Base-by-base conservation (phyloP, 306 rosid genomes). In the Corylus avellana region DNA sequence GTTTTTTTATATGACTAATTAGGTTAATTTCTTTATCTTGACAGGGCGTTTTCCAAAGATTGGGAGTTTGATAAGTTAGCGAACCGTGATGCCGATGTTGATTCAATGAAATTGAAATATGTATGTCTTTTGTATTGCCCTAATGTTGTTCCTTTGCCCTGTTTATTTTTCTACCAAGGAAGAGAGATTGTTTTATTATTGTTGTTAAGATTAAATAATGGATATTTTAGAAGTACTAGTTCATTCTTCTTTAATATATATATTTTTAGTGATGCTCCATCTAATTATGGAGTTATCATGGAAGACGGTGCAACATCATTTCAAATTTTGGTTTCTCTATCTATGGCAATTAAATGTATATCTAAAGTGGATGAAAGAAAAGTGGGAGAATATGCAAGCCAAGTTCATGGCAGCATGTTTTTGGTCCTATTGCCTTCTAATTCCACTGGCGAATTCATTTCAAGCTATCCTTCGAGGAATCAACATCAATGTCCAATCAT, bases 31-130 rank as follows among this genome's bases (percentile, higher is more conserved):
- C 42, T 76, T 70, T n/a, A 9, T 73, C 16, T 47, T 75, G 82
- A 81, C 87, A 90, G 94, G 88, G 97, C 89, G 74, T 88, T 89
- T 50, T 58, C 89, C 59, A 93, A 87, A 75, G 98, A 91, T 79
- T 86, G 93, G 77, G 96, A 93, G 29, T 88, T 85, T 74, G 89
- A 92, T 80, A 87, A 91, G 89, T 98, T 91, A 85, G 93, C 82
- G 80, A 87, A 88, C 88, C 87, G 92, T 75, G 78, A 84, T 56
- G 96, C 85, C 27, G 89, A 93, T 86, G 89, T 82, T 67, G 77
- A 90, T 79, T 83, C 95, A 39, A 84, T 89, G 94, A 93, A 87
- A 85, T 73, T 91, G 62, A 93, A 91, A 91, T 81, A 90, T 72
- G 98, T 95, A 95, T 75, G 97, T 92, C 59, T 73, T 72, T 89